Percentiles rank a stretch among this genome's conserved stretches.
Conservation (phyloP, 2,329 filamentous ascomycete genomes). For the Monilinia fructigena region DNA sequence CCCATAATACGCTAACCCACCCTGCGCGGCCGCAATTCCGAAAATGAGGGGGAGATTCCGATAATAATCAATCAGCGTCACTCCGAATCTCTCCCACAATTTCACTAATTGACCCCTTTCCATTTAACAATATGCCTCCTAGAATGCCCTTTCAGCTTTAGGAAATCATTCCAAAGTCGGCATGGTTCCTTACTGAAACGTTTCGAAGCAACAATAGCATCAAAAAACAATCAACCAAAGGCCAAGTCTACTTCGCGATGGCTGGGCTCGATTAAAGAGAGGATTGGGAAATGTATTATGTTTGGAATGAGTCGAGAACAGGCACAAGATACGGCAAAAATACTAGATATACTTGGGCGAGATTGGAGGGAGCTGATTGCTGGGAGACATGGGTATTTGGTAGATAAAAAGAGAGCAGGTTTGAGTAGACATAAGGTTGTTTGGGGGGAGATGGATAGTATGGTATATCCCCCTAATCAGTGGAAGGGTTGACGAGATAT, state of each 20-base stretch:
- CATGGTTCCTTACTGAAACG: background rate
- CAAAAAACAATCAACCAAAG: background rate
- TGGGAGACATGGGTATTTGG: slow-evolving; percentile 74
- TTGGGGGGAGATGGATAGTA: slow-evolving; percentile 80
- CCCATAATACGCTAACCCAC: slow-evolving; percentile 3
- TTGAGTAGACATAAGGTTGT: slow-evolving; percentile 66
- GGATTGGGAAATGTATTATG: slow-evolving; percentile 71
- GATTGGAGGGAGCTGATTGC: slow-evolving; percentile 73
- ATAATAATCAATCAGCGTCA: background rate
- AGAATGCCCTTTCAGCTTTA: background rate
- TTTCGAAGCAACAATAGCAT: background rate
- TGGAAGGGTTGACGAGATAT: background rate
- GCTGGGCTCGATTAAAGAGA: slow-evolving; percentile 65
- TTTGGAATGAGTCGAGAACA: slow-evolving; percentile 67
- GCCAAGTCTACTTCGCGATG: slow-evolving; percentile 50
- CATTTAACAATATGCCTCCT: background rate
- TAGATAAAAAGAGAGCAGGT: slow-evolving; percentile 58
- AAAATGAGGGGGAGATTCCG: slow-evolving; percentile 10
- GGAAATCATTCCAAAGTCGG: background rate
- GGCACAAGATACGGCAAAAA: slow-evolving; percentile 53
- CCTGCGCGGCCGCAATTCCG: slow-evolving; percentile 12
- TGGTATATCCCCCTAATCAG: slow-evolving; percentile 47
- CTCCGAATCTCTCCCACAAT: background rate
- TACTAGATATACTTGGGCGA: slow-evolving; percentile 58
- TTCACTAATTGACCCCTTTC: background rate